Evolutionary conservation across 2,329 filamentous ascomycete species (phyloP).

Genomic region (Pyrenophora graminea): DNA sequence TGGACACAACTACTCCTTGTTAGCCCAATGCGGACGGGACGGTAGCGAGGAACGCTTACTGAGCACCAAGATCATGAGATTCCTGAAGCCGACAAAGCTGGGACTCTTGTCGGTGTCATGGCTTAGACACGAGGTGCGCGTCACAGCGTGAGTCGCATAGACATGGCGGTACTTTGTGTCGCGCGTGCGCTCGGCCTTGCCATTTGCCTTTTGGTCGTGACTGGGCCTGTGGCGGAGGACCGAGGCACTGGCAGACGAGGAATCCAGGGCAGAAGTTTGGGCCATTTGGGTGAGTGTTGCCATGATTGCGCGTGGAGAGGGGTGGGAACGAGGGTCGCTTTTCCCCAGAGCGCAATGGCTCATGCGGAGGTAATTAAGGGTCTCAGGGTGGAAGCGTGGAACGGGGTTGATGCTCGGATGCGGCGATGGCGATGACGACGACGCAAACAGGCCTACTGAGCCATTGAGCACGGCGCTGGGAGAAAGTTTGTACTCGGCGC

Average conservation of each 20-base stretch:
- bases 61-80: slow-evolving; percentile 92
- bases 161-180: slow-evolving; percentile 83
- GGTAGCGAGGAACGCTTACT: slow-evolving; percentile 57
- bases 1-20: slow-evolving; percentile 73
- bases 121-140: slow-evolving; percentile 79
- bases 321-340: slow-evolving; percentile 6
- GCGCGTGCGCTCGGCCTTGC: slow-evolving; percentile 24
- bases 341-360: slow-evolving; percentile 9
- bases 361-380: slow-evolving; percentile 4
- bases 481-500: slow-evolving; percentile 6
- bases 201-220: slow-evolving; percentile 19
- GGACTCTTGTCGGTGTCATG: slow-evolving; percentile 75
- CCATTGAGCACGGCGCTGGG: slow-evolving; percentile 14
- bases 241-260: slow-evolving; percentile 26
- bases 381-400: slow-evolving; percentile 9
- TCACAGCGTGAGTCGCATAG: slow-evolving; percentile 76
- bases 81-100: slow-evolving; percentile 91
- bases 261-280: slow-evolving; percentile 33
- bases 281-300: slow-evolving; percentile 33
- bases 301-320: slow-evolving; percentile 28
- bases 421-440: slow-evolving; percentile 18
- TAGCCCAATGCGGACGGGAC: slow-evolving; percentile 20
- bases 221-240: slow-evolving; percentile 30
- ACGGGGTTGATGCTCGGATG: slow-evolving; percentile 16
- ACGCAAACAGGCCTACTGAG: slow-evolving; percentile 27